Base-by-base conservation (phyloP, 208 protist species). In the Kentomonas sorsogonicus region DNA sequence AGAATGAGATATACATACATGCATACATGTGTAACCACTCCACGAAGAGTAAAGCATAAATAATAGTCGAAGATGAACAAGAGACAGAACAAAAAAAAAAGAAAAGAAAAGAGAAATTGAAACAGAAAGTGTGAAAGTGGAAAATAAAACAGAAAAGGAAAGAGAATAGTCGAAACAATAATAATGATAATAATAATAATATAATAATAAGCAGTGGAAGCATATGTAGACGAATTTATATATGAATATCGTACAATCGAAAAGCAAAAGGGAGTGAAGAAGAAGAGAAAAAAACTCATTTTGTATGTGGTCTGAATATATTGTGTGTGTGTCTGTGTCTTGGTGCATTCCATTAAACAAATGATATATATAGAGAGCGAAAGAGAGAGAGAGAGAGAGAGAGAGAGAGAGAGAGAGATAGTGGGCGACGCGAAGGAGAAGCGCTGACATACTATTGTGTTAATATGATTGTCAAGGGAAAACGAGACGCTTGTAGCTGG, bases 211-310 rank as follows among this genome's bases (percentile, higher is more conserved):
- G 16, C 23, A 15, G 36, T 26, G n/a, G n/a, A n/a, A n/a, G n/a
- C n/a, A 53, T 58, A 58, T 58, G 26, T 58, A 58, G 22, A 63
- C 48, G 26, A 25, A 60, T 51, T 48, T 63, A 60, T 63, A 63
- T 63, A 63, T 60, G 27, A 38, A 62, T 61, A n/a, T 53, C 31
- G 18, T 38, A 18, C 22, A 1, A 1, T 48, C 16, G 38, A 39
- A 22, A 67, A 58, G 38, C 46, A 59, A 44, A 43, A 33, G 22
- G 26, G 47, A 11, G n/a, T n/a, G 6, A 0, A 46, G 2, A 45
- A 65, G 60, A 61, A 61, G 60, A 48, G 25, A 48, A 48, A 48
- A 26, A 48, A 25, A 26, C 25, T 48, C 16, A 27, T 48, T 18
- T 20, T n/a, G n/a, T n/a, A n/a, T n/a, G n/a, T n/a, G n/a, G n/a